Evolutionary conservation across 164 flowering plant species (phyloP), one percentile per base, ranked within the genome.

Genomic region (Protea cynaroides): DNA sequence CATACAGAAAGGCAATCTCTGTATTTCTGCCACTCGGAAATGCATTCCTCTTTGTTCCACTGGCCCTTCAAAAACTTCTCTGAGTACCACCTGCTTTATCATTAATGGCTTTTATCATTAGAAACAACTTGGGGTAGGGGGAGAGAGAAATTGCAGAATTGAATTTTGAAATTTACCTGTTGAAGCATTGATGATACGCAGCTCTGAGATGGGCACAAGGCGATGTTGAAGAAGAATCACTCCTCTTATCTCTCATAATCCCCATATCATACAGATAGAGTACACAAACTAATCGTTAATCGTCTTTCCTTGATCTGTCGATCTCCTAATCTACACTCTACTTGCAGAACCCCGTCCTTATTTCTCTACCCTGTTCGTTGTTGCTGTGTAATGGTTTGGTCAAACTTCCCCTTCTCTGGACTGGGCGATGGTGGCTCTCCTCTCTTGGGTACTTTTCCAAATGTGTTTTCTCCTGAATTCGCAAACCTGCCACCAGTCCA

Each of bases 61-160:
- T 83, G 83, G 58, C 96, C 96, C 74, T 88, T 92, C 65, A 88
- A 74, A 69, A 86, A 92, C 68, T 92, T 86, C 76, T 89, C 98
- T 4, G 92, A 73, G 51, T 92, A 92, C 98, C 98, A 89, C 71
- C 94, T 92, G 76, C 24, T 4, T 29, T 5, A 29, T 29, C 14
- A 18, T 18, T n/a, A 17, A 56, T 36, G 9, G 8, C 60, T 71
- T 46, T 56, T 64, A 25, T 29, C 25, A 49, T 49, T 4, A 49
- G n/a, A 15, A 18, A 29, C 34, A 29, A 36, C 4, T 56, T 60
- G 25, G 53, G 21, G 18, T 3, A 46, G 34, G 6, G 36, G 52
- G 40, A 7, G 23, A 4, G 53, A 56, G 43, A 11, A n/a, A n/a
- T n/a, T n/a, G n/a, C n/a, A n/a, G n/a, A n/a, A n/a, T n/a, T n/a